phyloP scores from a whole-genome alignment of 1,139 yeast species.

The Blastobotrys raffinosifermentans region DNA sequence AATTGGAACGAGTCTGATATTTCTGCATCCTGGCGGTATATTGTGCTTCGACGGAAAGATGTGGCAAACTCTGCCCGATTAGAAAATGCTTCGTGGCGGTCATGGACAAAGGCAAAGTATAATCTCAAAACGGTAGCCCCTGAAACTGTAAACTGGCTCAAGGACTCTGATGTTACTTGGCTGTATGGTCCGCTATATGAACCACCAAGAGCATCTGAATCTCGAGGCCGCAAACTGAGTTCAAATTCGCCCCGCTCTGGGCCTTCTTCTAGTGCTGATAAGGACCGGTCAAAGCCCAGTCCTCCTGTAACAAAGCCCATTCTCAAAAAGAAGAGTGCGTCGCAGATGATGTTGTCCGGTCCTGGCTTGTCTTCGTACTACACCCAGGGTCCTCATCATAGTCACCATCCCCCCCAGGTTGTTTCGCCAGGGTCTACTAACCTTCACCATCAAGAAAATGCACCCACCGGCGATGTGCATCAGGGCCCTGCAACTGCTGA shows the following conservation, averaged over 20 bases:
- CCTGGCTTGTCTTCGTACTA: constrained; percentile 19
- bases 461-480: neutral
- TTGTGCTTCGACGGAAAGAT: constrained; percentile 67
- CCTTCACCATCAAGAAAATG: neutral
- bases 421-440: neutral
- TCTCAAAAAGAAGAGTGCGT: constrained; percentile 70
- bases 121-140: constrained; percentile 70
- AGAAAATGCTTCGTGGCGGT: constrained; percentile 82
- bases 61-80: constrained; percentile 56
- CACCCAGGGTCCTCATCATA: too few species aligned
- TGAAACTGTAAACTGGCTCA: constrained; percentile 73
- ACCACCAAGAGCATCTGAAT: constrained; percentile 33
- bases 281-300: too few species aligned
- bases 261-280: constrained; percentile 18
- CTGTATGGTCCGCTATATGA: constrained; percentile 73
- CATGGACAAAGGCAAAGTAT: constrained; percentile 78
- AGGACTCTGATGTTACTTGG: constrained; percentile 82
- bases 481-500: constrained; percentile 6
- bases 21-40: constrained; percentile 91
- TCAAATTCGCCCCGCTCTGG: constrained; percentile 1
- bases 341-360: constrained; percentile 60
- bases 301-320: constrained; percentile 64
- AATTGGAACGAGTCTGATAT: constrained; percentile 94
- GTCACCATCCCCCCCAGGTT: neutral
- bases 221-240: constrained; percentile 5